phyloP scores from a whole-genome alignment of 1,284 basidiomycete species.

The Crocinoboletus sp. region DNA sequence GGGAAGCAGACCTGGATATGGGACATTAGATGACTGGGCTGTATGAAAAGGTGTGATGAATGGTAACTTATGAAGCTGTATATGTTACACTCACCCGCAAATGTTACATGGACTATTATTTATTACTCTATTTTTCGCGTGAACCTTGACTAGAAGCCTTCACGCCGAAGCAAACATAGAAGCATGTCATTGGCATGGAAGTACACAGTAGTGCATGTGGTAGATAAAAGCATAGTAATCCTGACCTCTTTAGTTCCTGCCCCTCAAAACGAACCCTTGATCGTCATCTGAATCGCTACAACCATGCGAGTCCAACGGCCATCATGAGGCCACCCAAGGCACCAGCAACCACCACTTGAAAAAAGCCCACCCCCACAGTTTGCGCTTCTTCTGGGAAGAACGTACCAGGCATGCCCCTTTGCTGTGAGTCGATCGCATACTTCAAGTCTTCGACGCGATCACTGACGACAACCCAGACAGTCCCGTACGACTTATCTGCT shows the following conservation, averaged over 20 bases:
- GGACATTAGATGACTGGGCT: constrained; percentile 55
- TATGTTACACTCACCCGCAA: background rate
- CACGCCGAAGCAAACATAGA: background rate
- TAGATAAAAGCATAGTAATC: constrained; percentile 14
- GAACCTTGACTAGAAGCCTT: background rate
- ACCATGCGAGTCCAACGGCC: constrained; percentile 28
- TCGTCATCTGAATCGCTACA: constrained; percentile 21
- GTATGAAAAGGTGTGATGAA: constrained; percentile 31
- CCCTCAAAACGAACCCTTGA: background rate
- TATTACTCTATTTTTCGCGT: background rate
- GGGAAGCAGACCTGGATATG: constrained; percentile 43
- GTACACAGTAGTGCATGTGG: constrained; percentile 13
- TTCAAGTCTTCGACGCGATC: constrained; percentile 31
- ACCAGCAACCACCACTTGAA: constrained; percentile 31
- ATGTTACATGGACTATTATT: background rate
- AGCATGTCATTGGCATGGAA: constrained; percentile 16
- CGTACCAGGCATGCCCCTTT: constrained; percentile 30
- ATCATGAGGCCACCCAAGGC: constrained; percentile 29
- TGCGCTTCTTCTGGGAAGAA: constrained; percentile 22
- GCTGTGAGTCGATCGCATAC: constrained; percentile 32
- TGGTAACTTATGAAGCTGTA: constrained; percentile 23
- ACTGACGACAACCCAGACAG: constrained; percentile 33
- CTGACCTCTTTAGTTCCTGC: background rate
- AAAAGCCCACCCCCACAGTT: constrained; percentile 22
- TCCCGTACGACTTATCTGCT: constrained; percentile 15